phyloP scores from a whole-genome alignment of 441 rosid species.

The Manihot esculenta region DNA sequence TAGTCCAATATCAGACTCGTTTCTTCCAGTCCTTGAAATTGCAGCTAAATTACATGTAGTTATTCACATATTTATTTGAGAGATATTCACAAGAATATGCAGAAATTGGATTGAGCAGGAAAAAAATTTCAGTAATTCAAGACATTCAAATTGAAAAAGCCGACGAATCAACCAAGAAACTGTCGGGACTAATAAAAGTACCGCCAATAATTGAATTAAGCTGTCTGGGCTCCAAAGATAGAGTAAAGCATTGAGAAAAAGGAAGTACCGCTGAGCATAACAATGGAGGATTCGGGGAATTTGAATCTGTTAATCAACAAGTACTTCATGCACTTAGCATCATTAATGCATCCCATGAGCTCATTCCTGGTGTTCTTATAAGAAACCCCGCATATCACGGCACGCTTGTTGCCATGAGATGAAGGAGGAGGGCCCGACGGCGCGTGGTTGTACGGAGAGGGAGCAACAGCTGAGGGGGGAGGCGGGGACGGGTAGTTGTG shows the following conservation, averaged over 20 bases:
- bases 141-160: not conserved
- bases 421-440: constrained; percentile 52
- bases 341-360: constrained; percentile 84
- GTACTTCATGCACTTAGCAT: constrained; percentile 84
- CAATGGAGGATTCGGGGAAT: constrained; percentile 67
- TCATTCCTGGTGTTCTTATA: constrained; percentile 65
- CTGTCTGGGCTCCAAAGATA: no score
- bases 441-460: constrained; percentile 45
- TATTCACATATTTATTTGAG: not conserved
- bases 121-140: not conserved
- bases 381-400: constrained; percentile 82
- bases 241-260: not conserved
- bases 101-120: not conserved
- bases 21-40: not conserved
- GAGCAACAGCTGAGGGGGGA: constrained; percentile 25
- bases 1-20: not conserved
- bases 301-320: constrained; percentile 67
- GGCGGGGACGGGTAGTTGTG: constrained; percentile 9
- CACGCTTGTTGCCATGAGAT: constrained; percentile 65
- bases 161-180: not conserved
- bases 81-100: not conserved
- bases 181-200: not conserved
- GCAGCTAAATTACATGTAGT: not conserved
- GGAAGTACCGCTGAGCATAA: constrained; percentile 71
- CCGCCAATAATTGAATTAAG: not conserved